A percentile compares a stretch with the other conserved stretches of the same genome.
Evolutionary conservation across 73 alveolate genomes (phyloP).

Genomic region (Stentor roeselii): DNA sequence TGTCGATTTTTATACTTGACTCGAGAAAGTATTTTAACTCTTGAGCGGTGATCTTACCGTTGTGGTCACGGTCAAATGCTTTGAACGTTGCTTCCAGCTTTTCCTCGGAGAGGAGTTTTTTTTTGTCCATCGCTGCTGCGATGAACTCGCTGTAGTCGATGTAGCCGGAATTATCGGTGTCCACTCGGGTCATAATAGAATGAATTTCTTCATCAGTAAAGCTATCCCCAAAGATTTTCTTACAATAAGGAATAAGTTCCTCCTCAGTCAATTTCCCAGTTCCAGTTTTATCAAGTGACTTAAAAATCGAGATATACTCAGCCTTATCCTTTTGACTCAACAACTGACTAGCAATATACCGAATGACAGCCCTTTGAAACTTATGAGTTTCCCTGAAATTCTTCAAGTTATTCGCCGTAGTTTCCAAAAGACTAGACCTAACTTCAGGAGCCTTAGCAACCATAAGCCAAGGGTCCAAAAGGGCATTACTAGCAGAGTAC

Average conservation of each 20-base stretch:
- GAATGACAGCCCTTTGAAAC: slow-evolving; percentile 3
- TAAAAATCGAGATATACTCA: neutral
- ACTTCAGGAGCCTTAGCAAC: neutral
- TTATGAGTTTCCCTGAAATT: neutral
- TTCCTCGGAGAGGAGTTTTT: neutral
- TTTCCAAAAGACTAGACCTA: neutral
- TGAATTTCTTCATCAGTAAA: slow-evolving; percentile 10
- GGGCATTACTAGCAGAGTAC: neutral
- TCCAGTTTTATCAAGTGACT: slow-evolving; percentile 31
- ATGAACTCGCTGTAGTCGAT: slow-evolving; percentile 8
- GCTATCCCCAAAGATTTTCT: slow-evolving; percentile 8
- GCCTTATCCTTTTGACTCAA: neutral
- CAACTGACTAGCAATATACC: neutral
- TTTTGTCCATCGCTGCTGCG: slow-evolving; percentile 26
- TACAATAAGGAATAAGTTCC: slow-evolving; percentile 29
- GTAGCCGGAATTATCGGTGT: slow-evolving; percentile 23
- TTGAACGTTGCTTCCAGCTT: slow-evolving; percentile 5
- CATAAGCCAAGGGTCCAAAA: neutral
- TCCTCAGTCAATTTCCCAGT: slow-evolving; percentile 48
- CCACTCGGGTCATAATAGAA: neutral
- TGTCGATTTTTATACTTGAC: neutral
- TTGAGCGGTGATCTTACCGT: slow-evolving; percentile 3
- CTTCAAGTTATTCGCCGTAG: neutral
- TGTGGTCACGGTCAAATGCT: neutral
- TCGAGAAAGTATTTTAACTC: neutral